These are phyloP conservation scores for Aspergillus pseudoviridinutans DNA, from an alignment of 2,329 filamentous ascomycete genomes.

Conservation along the genomic window DNA sequence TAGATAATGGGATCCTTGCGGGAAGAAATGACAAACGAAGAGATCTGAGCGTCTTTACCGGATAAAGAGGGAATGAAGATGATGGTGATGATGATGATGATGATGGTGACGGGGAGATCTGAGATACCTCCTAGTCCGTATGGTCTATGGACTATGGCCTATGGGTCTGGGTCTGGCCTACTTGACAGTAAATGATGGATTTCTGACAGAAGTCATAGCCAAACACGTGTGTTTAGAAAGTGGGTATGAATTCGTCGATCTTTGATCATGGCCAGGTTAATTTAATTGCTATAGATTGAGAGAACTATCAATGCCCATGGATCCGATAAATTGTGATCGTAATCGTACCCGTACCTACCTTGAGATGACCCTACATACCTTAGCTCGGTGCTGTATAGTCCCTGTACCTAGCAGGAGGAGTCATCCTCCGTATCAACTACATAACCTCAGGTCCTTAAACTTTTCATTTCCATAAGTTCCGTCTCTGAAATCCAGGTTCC, in stretches of 20 bases:
- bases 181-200: not conserved
- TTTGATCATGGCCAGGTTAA: not conserved
- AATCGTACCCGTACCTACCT: too few relatives aligned
- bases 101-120: not conserved
- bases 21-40: not conserved
- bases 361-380: too few relatives aligned
- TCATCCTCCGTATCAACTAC: not conserved
- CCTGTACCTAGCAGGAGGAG: too few relatives aligned
- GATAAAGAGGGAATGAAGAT: slow-evolving; percentile 1
- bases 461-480: too few relatives aligned
- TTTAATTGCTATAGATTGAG: not conserved
- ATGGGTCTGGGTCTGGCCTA: not conserved
- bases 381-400: too few relatives aligned
- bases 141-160: not conserved
- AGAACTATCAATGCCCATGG: not conserved
- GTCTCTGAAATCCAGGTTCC: not conserved
- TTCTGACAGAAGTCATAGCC: not conserved
- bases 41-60: not conserved
- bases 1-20: not conserved
- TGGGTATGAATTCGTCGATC: not conserved
- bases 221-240: not conserved
- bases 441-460: not conserved
- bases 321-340: not conserved
- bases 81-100: not conserved
- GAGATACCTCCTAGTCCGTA: not conserved